Evolutionary conservation across 495 filamentous ascomycete species (phyloP), one percentile per base, ranked within the genome.

Genomic region (Aspergillus incahuasiensis): DNA sequence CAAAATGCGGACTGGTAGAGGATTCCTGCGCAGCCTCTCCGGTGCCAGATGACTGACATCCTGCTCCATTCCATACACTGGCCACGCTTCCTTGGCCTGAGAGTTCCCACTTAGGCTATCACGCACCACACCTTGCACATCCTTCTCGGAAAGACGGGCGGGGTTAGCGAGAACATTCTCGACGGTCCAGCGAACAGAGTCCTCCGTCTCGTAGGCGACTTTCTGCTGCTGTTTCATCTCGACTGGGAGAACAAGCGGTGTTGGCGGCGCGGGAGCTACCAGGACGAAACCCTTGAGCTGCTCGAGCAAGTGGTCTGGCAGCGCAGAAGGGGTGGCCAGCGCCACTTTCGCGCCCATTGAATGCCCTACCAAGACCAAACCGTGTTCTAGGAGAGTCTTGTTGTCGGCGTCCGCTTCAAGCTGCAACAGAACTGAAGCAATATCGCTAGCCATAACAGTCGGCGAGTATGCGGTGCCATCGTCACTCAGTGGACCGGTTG

Each of bases 271-370:
- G 25, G 25, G 25, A 8, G 25, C 25, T 28, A 76, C 51, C 0
- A 78, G 56, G 0, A 74, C 64, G 0, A 78, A 24, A 1, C 72
- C 75, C 48, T 57, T 68, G 0, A 72, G 38, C 6, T 56, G 39
- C 7, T 18, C 1, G 2, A 63, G 53, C 5, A 63, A 44, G 8
- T 60, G 11, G 0, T n/a, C 0, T 0, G 56, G n/a, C 20, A 65
- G 45, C 12, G 40, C 12, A 8, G 58, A 56, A 0, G 69, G 58
- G 20, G 68, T 60, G 19, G 67, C 63, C 8, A 73, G 61, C 2
- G 70, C 66, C n/a, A 76, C 66, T 52, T 75, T 76, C 7, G 65
- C 72, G 18, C 74, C 72, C 74, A 77, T 76, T 0, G 75, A 77
- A 55, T 73, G 74, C 4, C 71, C 73, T 16, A 74, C 56, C 1